Base-by-base conservation (phyloP, 345 rosid species). In the Fremontodendron californicum region DNA sequence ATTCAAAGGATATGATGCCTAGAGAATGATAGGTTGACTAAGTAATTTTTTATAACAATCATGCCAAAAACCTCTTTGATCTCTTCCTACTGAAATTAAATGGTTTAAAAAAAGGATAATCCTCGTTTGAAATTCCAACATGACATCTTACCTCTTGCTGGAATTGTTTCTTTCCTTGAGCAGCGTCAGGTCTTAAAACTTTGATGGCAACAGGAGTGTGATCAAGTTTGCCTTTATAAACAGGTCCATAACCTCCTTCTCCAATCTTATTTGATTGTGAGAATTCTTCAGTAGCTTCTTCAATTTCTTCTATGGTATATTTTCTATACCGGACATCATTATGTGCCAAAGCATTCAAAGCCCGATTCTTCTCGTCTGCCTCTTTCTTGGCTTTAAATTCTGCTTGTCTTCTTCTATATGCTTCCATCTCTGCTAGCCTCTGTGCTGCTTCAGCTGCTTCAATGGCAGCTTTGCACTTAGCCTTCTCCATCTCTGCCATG, bases 241-340 rank as follows among this genome's bases (percentile, higher is more conserved):
- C 98, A 6, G 97, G 98, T 82, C 98, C 98, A 61, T 94, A 94
- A 66, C 98, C 98, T 0, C 98, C 98, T 87, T 93, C 97, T 29
- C 98, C 98, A 54, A 94, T 87, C 79, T 91, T 93, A 65, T 78
- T 87, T 15, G 81, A 37, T 12, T 75, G 77, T 6, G 90, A 45
- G 64, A 92, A 94, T 6, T 67, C 74, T 0, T 82, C 82, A n/a
- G 97, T 93, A 35, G 98, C 94, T 39, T 76, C 89, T 87, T 94
- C 97, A 3, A 94, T 90, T 81, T 94, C 97, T 46, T 88, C 90
- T 15, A 94, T 91, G 9, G 87, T 78, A 83, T 93, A 94, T 80
- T 77, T 94, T 82, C 97, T 84, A 74, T 93, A 92, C 27, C 95
- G 84, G 33, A 75, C 76, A 74, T 92, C 97, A 57, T 86, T 85